Conservation (phyloP, 163 green algal genomes). For the Chloromonas sp. region DNA sequence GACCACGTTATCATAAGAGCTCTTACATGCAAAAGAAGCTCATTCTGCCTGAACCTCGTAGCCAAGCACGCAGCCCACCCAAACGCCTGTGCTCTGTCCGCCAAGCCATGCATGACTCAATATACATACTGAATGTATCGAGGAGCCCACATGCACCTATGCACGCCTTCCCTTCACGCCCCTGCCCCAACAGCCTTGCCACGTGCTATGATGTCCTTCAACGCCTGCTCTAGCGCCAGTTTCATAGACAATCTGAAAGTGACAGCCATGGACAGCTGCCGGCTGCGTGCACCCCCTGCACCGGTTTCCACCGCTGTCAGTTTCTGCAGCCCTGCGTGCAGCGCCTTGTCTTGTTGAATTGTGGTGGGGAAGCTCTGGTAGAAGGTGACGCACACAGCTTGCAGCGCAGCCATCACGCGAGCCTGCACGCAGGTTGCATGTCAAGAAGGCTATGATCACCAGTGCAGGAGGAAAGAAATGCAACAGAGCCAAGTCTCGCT, state of each 20-base stretch:
- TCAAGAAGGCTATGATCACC: neutral
- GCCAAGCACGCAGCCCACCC: no score
- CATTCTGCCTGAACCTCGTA: no score
- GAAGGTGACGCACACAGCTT: neutral
- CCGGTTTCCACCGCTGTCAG: neutral
- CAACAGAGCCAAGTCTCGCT: no score
- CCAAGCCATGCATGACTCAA: no score
- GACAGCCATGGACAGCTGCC: neutral
- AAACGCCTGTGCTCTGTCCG: no score
- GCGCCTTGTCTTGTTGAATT: neutral
- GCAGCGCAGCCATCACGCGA: neutral
- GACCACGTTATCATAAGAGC: no score
- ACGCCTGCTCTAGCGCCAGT: neutral
- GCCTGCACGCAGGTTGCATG: neutral
- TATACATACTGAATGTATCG: no score
- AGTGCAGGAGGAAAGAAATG: neutral
- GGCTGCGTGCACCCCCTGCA: neutral
- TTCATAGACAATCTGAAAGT: neutral
- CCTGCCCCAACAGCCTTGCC: no score
- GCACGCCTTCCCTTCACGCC: no score
- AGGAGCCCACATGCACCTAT: no score
- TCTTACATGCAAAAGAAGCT: no score
- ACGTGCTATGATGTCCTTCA: neutral
- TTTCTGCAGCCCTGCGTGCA: neutral
- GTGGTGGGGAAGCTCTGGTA: neutral